Base-by-base conservation (phyloP, 2,329 filamentous ascomycete genomes). In the Calonectria henricotiae region DNA sequence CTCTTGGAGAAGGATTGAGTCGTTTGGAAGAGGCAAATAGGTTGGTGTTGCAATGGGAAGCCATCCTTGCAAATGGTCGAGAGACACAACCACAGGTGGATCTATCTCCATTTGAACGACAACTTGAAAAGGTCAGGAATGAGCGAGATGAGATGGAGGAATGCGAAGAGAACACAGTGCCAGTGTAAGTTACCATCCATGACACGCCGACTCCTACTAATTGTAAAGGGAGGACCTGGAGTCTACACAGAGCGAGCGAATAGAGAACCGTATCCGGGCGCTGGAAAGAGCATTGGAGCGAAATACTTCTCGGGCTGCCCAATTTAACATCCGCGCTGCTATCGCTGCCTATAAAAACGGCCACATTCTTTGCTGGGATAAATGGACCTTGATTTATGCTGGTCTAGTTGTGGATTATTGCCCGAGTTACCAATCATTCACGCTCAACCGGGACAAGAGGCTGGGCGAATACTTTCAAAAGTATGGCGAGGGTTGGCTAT, bases 401-500 rank as follows among this genome's bases (percentile, higher is more conserved):
- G 76, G 76, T 1, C 60, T 69, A 3, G 17, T 76, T 6, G 72
- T 72, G 35, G 76, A 76, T n/a, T 43, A 64, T 32, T 77, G 75
- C 30, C 51, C 69, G 6, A 72, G 70, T 6, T 78, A 77, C 35
- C 71, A 77, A n/a, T 73, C 75, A n/a, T 78, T 77, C 41, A 76
- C 75, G 6, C 17, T 71, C 6, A 73, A 76, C 20, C 69, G 76
- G 39, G 60, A 73, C 4, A 68, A 76, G 51, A 75, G 76, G 23
- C 69, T 78, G 5, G 62, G 76, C n/a, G 67, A 69, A 11, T 78
- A 78, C 65, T 67, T 66, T 12, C 27, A 67, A 25, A 39, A 73
- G 20, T 54, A 78, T n/a, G 75, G 76, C 3, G 63, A 71, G n/a
- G 76, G 75, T 1, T 78, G 75, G 76, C 73, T 78, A n/a, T 78